Conservation (phyloP, 345 rosid species). For the Aegle marmelos region DNA sequence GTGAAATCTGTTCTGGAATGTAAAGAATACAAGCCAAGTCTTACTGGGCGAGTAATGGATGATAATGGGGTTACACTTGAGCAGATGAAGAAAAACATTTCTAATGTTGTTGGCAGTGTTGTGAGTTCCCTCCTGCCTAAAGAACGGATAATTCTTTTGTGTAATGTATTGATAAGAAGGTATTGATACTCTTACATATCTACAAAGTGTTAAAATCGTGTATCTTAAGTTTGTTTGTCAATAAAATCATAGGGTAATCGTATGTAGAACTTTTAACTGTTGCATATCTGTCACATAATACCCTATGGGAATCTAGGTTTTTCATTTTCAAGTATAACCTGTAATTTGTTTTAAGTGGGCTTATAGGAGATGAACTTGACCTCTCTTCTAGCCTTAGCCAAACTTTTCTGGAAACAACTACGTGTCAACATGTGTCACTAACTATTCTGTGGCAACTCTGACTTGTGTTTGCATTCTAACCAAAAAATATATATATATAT, state of each 20-base stretch:
- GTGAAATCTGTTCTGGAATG: slow-evolving; percentile 86
- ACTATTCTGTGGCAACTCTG: not conserved
- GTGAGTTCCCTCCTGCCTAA: slow-evolving; percentile 76
- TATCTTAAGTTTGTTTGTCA: not conserved
- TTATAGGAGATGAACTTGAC: not conserved
- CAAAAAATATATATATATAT: not conserved
- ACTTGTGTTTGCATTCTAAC: not conserved
- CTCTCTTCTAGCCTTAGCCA: not conserved
- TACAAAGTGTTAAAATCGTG: not conserved
- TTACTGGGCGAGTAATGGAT: slow-evolving; percentile 87
- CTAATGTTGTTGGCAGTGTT: slow-evolving; percentile 61
- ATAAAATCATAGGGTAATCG: not conserved
- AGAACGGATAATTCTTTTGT: slow-evolving; percentile 72
- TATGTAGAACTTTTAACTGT: not conserved
- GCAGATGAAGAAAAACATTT: slow-evolving; percentile 81
- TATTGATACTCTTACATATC: slow-evolving; percentile 29
- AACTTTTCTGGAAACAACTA: not conserved
- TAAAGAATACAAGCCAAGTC: slow-evolving; percentile 85
- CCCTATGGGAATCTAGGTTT: not conserved
- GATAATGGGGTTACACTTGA: slow-evolving; percentile 69
- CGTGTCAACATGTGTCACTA: not conserved
- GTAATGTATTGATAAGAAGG: slow-evolving; percentile 93
- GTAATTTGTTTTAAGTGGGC: not conserved
- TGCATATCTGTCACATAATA: not conserved
- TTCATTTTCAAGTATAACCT: not conserved